Conservation (phyloP, 164 flowering plant species). For the Platanus orientalis region DNA sequence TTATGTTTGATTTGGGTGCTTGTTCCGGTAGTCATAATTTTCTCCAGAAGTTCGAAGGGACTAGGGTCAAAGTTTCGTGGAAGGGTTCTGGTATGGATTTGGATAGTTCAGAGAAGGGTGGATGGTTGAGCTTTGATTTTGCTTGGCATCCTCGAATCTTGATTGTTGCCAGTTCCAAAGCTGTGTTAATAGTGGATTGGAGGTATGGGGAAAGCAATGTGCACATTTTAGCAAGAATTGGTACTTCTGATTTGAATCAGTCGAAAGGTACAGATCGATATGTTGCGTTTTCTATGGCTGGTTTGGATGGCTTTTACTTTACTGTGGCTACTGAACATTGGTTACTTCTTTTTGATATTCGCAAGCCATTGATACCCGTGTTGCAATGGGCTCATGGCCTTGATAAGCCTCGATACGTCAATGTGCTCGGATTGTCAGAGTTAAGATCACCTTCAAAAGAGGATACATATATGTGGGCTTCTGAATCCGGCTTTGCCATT, state of each 20-base stretch:
- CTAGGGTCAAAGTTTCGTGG: conserved; percentile 34
- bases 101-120: conserved; percentile 10
- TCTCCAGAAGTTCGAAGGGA: conserved; percentile 27
- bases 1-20: conserved; percentile 55
- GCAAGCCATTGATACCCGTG: conserved; percentile 57
- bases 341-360: conserved; percentile 62
- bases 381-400: conserved; percentile 72
- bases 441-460: conserved; percentile 40
- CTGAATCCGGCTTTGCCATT: conserved; percentile 56
- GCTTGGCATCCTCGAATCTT: conserved; percentile 71
- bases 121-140: conserved; percentile 73
- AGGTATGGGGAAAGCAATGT: conserved; percentile 33
- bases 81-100: conserved; percentile 16
- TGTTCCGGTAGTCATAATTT: neutral
- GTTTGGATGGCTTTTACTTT: conserved; percentile 43
- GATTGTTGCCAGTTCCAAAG: conserved; percentile 46
- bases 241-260: conserved; percentile 21
- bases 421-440: conserved; percentile 49
- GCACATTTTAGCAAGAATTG: conserved; percentile 41
- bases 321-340: conserved; percentile 41
- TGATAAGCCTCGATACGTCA: conserved; percentile 41
- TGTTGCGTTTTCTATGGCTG: conserved; percentile 47
- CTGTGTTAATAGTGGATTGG: conserved; percentile 58
- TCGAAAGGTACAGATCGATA: conserved; percentile 36
- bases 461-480: conserved; percentile 33